Conservation (phyloP, 768 basidiomycete genomes). For the Hypholoma fasciculare region DNA sequence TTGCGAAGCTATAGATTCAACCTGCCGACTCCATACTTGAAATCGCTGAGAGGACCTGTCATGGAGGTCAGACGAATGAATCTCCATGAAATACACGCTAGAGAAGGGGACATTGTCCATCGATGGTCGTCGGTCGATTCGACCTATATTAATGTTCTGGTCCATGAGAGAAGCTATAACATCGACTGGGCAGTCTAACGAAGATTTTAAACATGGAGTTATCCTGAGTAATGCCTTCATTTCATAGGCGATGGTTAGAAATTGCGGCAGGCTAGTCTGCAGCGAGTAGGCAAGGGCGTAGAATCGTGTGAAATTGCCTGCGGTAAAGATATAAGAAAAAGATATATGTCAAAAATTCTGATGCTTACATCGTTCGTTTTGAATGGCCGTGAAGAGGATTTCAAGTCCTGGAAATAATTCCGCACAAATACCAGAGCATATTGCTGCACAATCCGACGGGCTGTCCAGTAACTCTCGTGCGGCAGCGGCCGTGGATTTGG, state of each 20-base stretch:
- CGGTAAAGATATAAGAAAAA: background rate
- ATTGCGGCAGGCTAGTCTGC: constrained; percentile 20
- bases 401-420: constrained; percentile 62
- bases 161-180: constrained; percentile 29
- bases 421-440: constrained; percentile 68
- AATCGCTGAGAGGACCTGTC: constrained; percentile 1
- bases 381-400: constrained; percentile 61
- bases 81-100: constrained; percentile 67
- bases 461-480: constrained; percentile 49
- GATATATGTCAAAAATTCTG: background rate
- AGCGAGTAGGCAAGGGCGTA: constrained; percentile 50
- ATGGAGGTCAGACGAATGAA: constrained; percentile 27
- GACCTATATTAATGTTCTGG: constrained; percentile 44
- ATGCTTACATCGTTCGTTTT: constrained; percentile 52
- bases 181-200: constrained; percentile 10
- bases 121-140: constrained; percentile 69
- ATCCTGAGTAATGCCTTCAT: constrained; percentile 35
- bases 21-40: constrained; percentile 30
- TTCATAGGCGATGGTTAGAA: constrained; percentile 8
- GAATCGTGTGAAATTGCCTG: constrained; percentile 74
- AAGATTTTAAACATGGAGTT: constrained; percentile 12
- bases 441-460: constrained; percentile 60
- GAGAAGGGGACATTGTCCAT: constrained; percentile 45
- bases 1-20: constrained; percentile 35
- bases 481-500: constrained; percentile 74